Conservation (phyloP, 2,329 filamentous ascomycete genomes). For the Penicillium sp. region DNA sequence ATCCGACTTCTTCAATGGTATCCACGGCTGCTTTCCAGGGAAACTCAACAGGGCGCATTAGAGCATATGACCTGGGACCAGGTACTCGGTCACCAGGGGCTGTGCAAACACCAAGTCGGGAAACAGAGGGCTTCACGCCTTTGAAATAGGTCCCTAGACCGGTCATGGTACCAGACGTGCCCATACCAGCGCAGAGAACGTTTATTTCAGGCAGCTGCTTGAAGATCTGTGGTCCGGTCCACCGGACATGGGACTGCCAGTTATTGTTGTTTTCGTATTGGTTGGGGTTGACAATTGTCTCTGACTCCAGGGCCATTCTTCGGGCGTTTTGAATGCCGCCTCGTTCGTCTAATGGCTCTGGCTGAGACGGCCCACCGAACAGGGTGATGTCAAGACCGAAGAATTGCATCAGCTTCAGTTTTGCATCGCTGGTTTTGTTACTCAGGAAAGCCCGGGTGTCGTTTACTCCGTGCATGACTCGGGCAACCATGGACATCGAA, state of each 20-base stretch:
- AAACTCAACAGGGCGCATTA: conserved; percentile 53
- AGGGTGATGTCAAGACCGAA: conserved; percentile 58
- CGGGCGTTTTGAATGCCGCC: conserved; percentile 53
- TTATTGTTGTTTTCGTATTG: conserved; percentile 55
- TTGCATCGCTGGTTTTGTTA: conserved; percentile 56
- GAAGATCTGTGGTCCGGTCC: conserved; percentile 59
- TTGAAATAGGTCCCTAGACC: conserved; percentile 53
- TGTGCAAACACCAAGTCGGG: conserved; percentile 51
- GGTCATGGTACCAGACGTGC: conserved; percentile 54
- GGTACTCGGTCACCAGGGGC: conserved; percentile 57
- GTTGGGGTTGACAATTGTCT: conserved; percentile 51
- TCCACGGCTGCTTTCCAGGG: conserved; percentile 59
- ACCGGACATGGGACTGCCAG: conserved; percentile 50
- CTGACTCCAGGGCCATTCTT: conserved; percentile 41
- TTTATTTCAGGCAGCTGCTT: conserved; percentile 56
- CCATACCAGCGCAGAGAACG: conserved; percentile 56
- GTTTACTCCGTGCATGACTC: conserved; percentile 50
- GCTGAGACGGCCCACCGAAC: conserved; percentile 59
- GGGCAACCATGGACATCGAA: conserved; percentile 56
- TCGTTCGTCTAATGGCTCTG: conserved; percentile 52
- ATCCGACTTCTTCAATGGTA: conserved; percentile 55
- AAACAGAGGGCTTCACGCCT: conserved; percentile 41
- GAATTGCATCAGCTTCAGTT: conserved; percentile 57
- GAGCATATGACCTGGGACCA: conserved; percentile 54
- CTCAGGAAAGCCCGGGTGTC: conserved; percentile 56